Percentiles rank a stretch among this genome's conserved stretches.
These are phyloP conservation scores for sweet orange (Citrus sinensis) DNA, from an alignment of 345 rosid species.

Conservation along the genomic window DVS_A1.0 CM039168.1:26642001-26642500, in stretches of 20 bases:
- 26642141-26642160: neutral
- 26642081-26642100: neutral
- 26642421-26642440: neutral
- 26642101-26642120: neutral
- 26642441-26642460: constrained; percentile 1
- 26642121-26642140: neutral
- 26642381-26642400: constrained; percentile 7
- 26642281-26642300: neutral
- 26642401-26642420: neutral
- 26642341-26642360: neutral
- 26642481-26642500: neutral
- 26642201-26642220: neutral
- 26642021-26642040: constrained; percentile 10
- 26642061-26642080: neutral
- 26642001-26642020: constrained; percentile 19
- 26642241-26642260: neutral
- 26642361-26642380: constrained; percentile 1
- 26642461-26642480: too few relatives aligned
- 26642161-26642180: neutral
- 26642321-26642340: neutral
- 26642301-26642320: constrained; percentile 9
- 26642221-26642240: neutral
- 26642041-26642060: neutral
- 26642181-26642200: neutral
- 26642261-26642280: neutral